Conservation (phyloP, 2,329 filamentous ascomycete genomes). For the Alternaria sp. region DNA sequence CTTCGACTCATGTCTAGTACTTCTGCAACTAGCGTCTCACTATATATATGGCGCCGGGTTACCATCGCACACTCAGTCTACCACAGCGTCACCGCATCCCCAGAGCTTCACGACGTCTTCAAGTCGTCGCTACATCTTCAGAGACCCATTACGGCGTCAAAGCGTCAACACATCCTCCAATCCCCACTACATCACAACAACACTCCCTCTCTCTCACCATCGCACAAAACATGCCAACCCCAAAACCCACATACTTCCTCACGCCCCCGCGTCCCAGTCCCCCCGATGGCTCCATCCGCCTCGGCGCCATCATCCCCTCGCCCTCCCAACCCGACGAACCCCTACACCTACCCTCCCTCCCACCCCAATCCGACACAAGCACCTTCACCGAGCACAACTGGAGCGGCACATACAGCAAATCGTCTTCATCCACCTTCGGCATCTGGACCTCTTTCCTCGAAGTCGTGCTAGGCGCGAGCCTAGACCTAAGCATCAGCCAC, state of each 20-base stretch:
- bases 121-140: background rate
- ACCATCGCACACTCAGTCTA: background rate
- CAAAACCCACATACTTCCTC: background rate
- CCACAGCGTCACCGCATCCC: background rate
- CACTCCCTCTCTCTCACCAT: too few species aligned
- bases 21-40: background rate
- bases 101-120: background rate
- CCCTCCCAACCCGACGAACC: conserved; percentile 13
- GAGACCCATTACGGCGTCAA: too few species aligned
- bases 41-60: background rate
- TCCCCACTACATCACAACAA: background rate
- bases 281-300: conserved; percentile 9
- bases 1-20: background rate
- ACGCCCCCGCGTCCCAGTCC: background rate
- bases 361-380: background rate
- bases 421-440: background rate
- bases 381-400: background rate
- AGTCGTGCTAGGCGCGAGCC: too few species aligned
- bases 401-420: background rate
- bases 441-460: conserved; percentile 17
- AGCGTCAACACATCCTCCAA: background rate
- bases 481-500: background rate
- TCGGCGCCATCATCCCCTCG: conserved; percentile 12
- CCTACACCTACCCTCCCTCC: background rate
- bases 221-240: background rate